Percentiles rank a stretch among this genome's conserved stretches.
These are phyloP conservation scores for Penicillium subrubescens DNA, from an alignment of 495 filamentous ascomycete species.

Conservation along the genomic window DNA sequence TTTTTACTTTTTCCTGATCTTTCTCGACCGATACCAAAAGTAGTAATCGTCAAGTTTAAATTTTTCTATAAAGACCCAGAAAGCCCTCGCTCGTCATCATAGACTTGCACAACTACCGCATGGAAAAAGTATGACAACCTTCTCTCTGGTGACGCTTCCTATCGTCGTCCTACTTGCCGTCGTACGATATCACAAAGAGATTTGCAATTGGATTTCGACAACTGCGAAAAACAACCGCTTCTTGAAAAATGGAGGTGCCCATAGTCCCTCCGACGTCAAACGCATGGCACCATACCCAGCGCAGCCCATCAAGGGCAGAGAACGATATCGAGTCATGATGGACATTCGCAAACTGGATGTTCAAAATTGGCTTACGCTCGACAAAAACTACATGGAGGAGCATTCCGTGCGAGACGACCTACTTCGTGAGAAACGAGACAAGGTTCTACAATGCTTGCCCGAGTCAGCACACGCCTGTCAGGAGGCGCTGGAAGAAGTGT, in stretches of 20 bases:
- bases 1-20: not conserved
- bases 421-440: constrained; percentile 39
- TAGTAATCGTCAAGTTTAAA: not conserved
- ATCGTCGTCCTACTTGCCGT: constrained; percentile 44
- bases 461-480: constrained; percentile 52
- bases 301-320: constrained; percentile 47
- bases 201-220: constrained; percentile 23
- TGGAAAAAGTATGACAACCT: constrained; percentile 36
- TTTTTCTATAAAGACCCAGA: not conserved
- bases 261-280: constrained; percentile 36
- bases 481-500: constrained; percentile 53
- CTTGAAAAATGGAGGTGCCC: constrained; percentile 9
- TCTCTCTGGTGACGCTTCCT: constrained; percentile 39
- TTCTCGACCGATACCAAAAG: not conserved
- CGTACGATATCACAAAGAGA: constrained; percentile 45
- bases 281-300: constrained; percentile 46
- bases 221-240: constrained; percentile 12
- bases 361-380: constrained; percentile 57
- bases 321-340: constrained; percentile 54
- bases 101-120: constrained; percentile 15
- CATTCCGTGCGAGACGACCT: constrained; percentile 48
- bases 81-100: not conserved
- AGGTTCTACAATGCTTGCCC: constrained; percentile 53
- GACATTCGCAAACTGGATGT: constrained; percentile 54
- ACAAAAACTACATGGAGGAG: constrained; percentile 53